Conservation (phyloP, 371 early-diverging fungal species). For the Capillidium rhysosporum region DNA sequence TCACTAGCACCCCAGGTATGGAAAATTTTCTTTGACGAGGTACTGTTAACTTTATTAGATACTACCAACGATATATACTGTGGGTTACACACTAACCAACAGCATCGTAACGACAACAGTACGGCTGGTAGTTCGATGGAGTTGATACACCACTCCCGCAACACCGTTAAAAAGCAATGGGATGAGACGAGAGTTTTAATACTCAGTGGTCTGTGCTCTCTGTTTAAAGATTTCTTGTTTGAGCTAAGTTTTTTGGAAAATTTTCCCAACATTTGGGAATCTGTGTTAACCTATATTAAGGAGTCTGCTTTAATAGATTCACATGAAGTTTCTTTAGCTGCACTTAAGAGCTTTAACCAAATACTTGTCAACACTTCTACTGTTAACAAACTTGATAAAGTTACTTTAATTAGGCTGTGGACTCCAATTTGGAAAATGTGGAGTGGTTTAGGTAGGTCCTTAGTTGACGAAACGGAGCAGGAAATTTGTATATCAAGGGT, state of each 20-base stretch:
- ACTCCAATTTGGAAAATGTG: conserved; percentile 52
- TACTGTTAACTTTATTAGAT: conserved; percentile 76
- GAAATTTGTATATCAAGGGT: conserved; percentile 4
- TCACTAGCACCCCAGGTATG: conserved; percentile 46
- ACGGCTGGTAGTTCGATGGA: conserved; percentile 13
- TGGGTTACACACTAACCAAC: conserved; percentile 11
- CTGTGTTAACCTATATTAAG: conserved; percentile 51
- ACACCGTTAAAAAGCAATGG: conserved; percentile 77
- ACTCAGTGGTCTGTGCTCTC: conserved; percentile 45
- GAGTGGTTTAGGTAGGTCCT: conserved; percentile 49
- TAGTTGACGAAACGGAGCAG: conserved; percentile 14
- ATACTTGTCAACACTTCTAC: conserved; percentile 26
- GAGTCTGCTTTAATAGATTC: conserved; percentile 44
- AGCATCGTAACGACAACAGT: conserved; percentile 9
- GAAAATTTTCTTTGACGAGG: conserved; percentile 72
- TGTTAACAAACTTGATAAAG: conserved; percentile 12
- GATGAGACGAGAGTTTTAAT: conserved; percentile 85
- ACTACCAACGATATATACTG: conserved; percentile 31
- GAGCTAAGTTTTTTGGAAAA: conserved; percentile 30
- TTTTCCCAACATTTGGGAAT: conserved; percentile 37
- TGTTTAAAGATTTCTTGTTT: conserved; percentile 44
- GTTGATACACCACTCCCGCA: conserved; percentile 42
- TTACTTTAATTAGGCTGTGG: conserved; percentile 28
- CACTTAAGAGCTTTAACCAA: conserved; percentile 42
- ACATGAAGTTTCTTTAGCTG: conserved; percentile 56